These are phyloP conservation scores for Leccinum uliginosum DNA, from an alignment of 768 basidiomycete species.

Conservation along the genomic window DNA sequence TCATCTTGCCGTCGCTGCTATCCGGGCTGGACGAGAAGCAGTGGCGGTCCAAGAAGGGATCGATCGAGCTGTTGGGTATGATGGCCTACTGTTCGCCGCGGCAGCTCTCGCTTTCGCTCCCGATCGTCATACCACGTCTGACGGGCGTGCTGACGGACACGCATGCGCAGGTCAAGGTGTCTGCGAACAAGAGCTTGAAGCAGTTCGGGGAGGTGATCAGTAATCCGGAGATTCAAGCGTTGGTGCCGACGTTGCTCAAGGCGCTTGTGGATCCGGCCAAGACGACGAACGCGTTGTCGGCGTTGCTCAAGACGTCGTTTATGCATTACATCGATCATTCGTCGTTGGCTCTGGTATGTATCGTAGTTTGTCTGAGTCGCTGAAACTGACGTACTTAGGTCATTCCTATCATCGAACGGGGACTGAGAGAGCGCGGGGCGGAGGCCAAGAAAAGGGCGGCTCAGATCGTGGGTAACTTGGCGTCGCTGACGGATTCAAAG, in stretches of 20 bases:
- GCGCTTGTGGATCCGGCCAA: slow-evolving; percentile 94
- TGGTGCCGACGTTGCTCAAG: slow-evolving; percentile 87
- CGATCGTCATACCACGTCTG: slow-evolving; percentile 93
- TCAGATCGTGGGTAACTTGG: slow-evolving; percentile 96
- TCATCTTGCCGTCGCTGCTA: slow-evolving; percentile 85
- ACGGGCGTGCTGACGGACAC: slow-evolving; percentile 96
- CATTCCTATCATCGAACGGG: slow-evolving; percentile 91
- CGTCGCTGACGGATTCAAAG: slow-evolving; percentile 81
- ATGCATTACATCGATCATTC: slow-evolving; percentile 98
- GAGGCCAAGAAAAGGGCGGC: slow-evolving; percentile 95
- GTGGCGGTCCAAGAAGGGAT: slow-evolving; percentile 97
- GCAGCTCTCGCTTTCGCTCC: slow-evolving; percentile 90
- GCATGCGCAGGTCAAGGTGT: slow-evolving; percentile 88
- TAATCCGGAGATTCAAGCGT: slow-evolving; percentile 92
- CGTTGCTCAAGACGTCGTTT: slow-evolving; percentile 90
- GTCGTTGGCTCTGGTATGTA: slow-evolving; percentile 80
- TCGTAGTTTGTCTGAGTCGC: neutral
- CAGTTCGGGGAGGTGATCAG: slow-evolving; percentile 98
- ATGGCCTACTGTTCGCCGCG: slow-evolving; percentile 98
- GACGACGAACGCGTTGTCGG: slow-evolving; percentile 79
- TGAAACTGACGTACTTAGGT: slow-evolving; percentile 45
- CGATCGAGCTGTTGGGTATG: slow-evolving; percentile 93
- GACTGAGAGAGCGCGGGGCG: slow-evolving; percentile 85
- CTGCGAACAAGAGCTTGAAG: slow-evolving; percentile 94
- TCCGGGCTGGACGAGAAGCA: slow-evolving; percentile 95